Conservation (phyloP, 176 grass and related monocot species). For the Aegilops longissima region DNA sequence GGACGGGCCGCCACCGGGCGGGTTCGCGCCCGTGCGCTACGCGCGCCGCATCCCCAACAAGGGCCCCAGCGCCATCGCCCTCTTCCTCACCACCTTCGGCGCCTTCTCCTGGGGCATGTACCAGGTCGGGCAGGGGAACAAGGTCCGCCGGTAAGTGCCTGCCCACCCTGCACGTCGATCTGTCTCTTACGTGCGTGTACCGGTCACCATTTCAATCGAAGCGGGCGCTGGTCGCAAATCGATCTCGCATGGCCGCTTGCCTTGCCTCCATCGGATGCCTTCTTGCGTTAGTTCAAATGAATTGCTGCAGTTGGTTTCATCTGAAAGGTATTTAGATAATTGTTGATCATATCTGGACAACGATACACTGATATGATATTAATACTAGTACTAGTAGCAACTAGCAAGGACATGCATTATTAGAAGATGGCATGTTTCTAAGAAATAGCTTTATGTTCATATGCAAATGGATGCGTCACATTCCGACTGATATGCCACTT, state of each 20-base stretch:
- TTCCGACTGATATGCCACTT: not conserved
- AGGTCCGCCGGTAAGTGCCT: conserved; percentile 71
- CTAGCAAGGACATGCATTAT: not conserved
- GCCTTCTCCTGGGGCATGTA: conserved; percentile 94
- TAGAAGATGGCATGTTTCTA: no score
- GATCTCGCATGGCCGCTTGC: not conserved
- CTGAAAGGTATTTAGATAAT: not conserved
- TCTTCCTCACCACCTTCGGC: conserved; percentile 75
- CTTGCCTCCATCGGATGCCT: not conserved
- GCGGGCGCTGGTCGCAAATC: not conserved
- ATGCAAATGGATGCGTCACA: not conserved
- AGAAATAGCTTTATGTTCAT: not conserved
- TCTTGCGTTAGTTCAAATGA: not conserved
- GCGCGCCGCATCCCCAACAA: conserved; percentile 89
- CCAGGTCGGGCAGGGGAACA: conserved; percentile 97
- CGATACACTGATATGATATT: not conserved
- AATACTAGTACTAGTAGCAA: not conserved
- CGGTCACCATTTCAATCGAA: not conserved
- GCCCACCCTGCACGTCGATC: not conserved
- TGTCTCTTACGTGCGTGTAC: not conserved
- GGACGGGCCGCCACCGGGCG: conserved; percentile 89
- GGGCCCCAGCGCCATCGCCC: conserved; percentile 77
- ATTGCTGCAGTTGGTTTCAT: not conserved
- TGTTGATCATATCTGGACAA: not conserved
- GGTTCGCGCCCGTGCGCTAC: conserved; percentile 86